A percentile compares a stretch with the other conserved stretches of the same genome.
Evolutionary conservation across 352 stramenopile species (phyloP).

Genomic region (Bremia lactucae): DNA sequence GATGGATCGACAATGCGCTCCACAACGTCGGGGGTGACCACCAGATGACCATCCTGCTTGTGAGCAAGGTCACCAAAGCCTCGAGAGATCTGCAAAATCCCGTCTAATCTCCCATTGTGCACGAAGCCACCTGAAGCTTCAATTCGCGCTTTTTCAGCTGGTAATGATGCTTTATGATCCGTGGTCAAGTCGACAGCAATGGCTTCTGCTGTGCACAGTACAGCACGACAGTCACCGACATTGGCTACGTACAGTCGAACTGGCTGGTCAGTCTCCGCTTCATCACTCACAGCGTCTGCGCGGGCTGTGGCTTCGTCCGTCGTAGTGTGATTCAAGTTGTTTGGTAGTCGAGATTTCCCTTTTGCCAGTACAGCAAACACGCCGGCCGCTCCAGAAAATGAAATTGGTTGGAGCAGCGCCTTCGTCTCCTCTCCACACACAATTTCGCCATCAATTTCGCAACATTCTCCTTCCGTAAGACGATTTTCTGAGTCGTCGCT

Average conservation of each 20-base stretch:
- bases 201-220: conserved; percentile 38
- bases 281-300: too few species aligned
- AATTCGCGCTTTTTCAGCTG: conserved; percentile 41
- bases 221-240: conserved; percentile 65
- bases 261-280: too few species aligned
- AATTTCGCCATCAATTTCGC: conserved; percentile 27
- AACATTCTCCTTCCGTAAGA: conserved; percentile 27
- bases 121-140: conserved; percentile 44
- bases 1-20: conserved; percentile 26
- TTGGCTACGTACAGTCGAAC: conserved; percentile 39
- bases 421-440: conserved; percentile 33
- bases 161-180: conserved; percentile 55
- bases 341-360: too few species aligned
- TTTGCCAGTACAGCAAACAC: too few species aligned
- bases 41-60: conserved; percentile 46
- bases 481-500: conserved; percentile 5
- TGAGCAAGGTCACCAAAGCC: conserved; percentile 80
- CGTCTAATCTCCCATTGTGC: conserved; percentile 78
- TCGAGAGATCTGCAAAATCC: conserved; percentile 77
- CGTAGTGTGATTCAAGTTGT: conserved; percentile 49
- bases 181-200: conserved; percentile 35
- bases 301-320: too few species aligned
- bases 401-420: conserved; percentile 62
- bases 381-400: conserved; percentile 69
- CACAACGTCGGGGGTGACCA: conserved; percentile 39